Evolutionary conservation across 2,329 filamentous ascomycete species (phyloP).

Genomic region (Neodidymelliopsis sp.): DNA sequence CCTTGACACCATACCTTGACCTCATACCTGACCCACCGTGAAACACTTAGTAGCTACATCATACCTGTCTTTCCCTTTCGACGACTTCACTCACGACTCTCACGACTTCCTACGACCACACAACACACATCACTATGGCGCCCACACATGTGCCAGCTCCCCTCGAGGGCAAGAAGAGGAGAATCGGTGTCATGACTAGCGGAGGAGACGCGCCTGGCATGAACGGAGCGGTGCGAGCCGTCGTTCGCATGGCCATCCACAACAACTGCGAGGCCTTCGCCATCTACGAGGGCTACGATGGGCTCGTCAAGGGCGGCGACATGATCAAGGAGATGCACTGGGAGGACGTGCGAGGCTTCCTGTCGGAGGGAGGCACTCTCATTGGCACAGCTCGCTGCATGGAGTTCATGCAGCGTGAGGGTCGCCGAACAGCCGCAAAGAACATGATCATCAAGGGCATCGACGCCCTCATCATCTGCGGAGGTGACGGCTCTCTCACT

Average conservation of each 20-base stretch:
- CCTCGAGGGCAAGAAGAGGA: slow-evolving; percentile 61
- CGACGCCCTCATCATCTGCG: slow-evolving; percentile 94
- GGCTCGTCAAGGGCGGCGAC: slow-evolving; percentile 85
- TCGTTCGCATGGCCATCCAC: slow-evolving; percentile 90
- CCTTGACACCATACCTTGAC: slow-evolving; percentile 30
- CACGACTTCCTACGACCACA: slow-evolving; percentile 10
- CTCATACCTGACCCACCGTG: slow-evolving; percentile 35
- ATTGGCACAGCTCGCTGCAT: slow-evolving; percentile 95
- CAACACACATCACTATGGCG: slow-evolving; percentile 32
- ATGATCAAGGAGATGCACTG: slow-evolving; percentile 88
- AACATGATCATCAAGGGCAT: slow-evolving; percentile 95
- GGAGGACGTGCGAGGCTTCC: slow-evolving; percentile 93
- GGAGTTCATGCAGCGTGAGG: slow-evolving; percentile 87
- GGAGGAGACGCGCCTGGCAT: slow-evolving; percentile 95
- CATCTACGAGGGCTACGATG: slow-evolving; percentile 92
- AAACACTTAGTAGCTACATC: slow-evolving; percentile 15
- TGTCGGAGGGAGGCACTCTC: slow-evolving; percentile 91
- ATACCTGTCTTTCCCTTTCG: slow-evolving; percentile 10
- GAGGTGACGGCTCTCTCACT: slow-evolving; percentile 88
- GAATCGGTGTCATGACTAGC: slow-evolving; percentile 91
- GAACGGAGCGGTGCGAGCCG: slow-evolving; percentile 88
- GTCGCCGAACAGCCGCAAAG: slow-evolving; percentile 85
- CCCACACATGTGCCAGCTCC: slow-evolving; percentile 43
- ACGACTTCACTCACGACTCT: slow-evolving; percentile 6
- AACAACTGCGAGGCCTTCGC: slow-evolving; percentile 62